Percentiles rank a stretch among this genome's conserved stretches.
Conservation (phyloP, 2,329 filamentous ascomycete species). For the Stagonosporopsis tanaceti region DNA sequence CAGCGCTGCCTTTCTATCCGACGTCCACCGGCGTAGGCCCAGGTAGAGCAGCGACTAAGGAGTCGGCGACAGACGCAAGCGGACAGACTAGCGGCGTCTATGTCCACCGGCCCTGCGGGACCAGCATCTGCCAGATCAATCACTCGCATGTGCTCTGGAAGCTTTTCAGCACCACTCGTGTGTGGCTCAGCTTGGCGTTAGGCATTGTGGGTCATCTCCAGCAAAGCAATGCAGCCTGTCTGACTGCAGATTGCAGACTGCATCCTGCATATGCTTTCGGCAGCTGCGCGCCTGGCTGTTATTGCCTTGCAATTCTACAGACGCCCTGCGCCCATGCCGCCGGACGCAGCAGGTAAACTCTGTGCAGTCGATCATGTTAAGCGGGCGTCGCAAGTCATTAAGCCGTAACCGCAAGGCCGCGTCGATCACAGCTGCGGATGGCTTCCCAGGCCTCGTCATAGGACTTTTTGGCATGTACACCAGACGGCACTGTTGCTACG, state of each 20-base stretch:
- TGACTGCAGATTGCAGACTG: slow-evolving; percentile 17
- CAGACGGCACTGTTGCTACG: slow-evolving; percentile 20
- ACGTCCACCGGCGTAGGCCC: slow-evolving; percentile 10
- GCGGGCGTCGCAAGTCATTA: slow-evolving; percentile 28
- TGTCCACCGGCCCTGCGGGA: slow-evolving; percentile 28
- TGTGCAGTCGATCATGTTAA: slow-evolving; percentile 22
- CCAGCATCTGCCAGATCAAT: slow-evolving; percentile 33
- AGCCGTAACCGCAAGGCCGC: slow-evolving; percentile 44
- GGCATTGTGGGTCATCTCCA: slow-evolving; percentile 17
- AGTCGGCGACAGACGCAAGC: slow-evolving; percentile 15
- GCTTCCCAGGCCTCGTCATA: slow-evolving; percentile 16
- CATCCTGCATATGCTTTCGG: slow-evolving; percentile 27
- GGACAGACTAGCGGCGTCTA: slow-evolving; percentile 31
- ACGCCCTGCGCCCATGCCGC: slow-evolving; percentile 15
- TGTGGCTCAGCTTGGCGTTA: slow-evolving; percentile 31
- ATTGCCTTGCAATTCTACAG: slow-evolving; percentile 24
- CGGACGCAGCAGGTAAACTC: slow-evolving; percentile 11
- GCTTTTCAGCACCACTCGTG: slow-evolving; percentile 27
- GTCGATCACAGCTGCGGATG: slow-evolving; percentile 43
- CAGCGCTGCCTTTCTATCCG: not conserved
- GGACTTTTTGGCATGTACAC: slow-evolving; percentile 20
- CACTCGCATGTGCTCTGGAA: slow-evolving; percentile 30
- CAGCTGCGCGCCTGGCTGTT: slow-evolving; percentile 18
- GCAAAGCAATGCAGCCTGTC: slow-evolving; percentile 30
- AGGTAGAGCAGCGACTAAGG: slow-evolving; percentile 14